phyloP scores from a whole-genome alignment of 2,329 filamentous ascomycete genomes.

The Colletotrichum spaethianum region DNA sequence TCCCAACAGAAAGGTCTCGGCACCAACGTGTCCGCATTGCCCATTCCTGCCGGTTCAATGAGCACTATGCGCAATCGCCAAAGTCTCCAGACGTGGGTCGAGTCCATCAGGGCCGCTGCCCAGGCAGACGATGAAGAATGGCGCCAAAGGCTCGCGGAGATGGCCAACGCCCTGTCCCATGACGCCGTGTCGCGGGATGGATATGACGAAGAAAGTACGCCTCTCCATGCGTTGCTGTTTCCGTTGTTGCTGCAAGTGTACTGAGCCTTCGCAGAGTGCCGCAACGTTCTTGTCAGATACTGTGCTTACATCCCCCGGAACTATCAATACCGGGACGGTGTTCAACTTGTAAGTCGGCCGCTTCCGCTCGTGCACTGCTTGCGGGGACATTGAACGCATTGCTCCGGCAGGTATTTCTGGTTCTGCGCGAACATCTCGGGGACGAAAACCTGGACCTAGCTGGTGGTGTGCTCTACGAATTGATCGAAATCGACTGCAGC shows the following conservation, averaged over 20 bases:
- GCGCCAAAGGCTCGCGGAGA: slow-evolving; percentile 16
- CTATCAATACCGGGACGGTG: slow-evolving; percentile 61
- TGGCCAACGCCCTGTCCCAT: slow-evolving; percentile 1
- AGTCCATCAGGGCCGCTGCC: slow-evolving; percentile 23
- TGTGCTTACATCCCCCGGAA: slow-evolving; percentile 61
- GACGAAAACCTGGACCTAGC: slow-evolving; percentile 61
- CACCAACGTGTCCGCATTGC: neutral
- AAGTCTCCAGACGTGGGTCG: slow-evolving; percentile 35
- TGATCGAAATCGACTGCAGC: slow-evolving; percentile 62
- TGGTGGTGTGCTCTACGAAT: slow-evolving; percentile 61
- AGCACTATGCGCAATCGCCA: slow-evolving; percentile 28
- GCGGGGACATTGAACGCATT: neutral
- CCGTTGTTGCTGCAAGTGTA: neutral
- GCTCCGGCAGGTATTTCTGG: slow-evolving; percentile 54
- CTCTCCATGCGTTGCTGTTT: neutral
- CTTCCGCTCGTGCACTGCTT: neutral
- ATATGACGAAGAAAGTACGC: slow-evolving; percentile 40
- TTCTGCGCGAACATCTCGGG: slow-evolving; percentile 59
- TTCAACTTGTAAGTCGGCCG: slow-evolving; percentile 53
- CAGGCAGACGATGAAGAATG: slow-evolving; percentile 15
- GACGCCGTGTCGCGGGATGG: slow-evolving; percentile 23
- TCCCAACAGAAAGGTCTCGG: neutral
- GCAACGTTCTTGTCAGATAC: slow-evolving; percentile 60
- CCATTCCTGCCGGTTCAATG: neutral
- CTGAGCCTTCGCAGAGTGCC: slow-evolving; percentile 53